phyloP scores from a whole-genome alignment of 257 asterid genomes.

The Solanum appendiculatum region DNA sequence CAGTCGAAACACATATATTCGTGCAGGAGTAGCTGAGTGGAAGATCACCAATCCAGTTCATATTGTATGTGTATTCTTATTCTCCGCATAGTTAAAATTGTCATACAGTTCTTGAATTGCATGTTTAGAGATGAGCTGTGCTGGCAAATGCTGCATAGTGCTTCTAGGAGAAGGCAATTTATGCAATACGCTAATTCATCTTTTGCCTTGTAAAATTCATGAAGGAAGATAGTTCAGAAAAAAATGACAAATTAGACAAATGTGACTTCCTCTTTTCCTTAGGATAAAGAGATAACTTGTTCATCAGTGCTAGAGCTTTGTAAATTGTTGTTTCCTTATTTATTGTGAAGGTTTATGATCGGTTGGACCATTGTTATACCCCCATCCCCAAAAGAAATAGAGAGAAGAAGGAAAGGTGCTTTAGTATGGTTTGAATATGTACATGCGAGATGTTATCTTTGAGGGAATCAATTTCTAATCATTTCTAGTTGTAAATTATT shows the following conservation, averaged over 20 bases:
- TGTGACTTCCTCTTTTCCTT: neutral
- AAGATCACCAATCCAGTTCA: slow-evolving; percentile 86
- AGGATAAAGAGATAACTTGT: neutral
- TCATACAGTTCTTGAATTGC: neutral
- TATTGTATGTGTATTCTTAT: slow-evolving; percentile 47
- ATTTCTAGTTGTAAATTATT: neutral
- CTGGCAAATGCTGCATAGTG: neutral
- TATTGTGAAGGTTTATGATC: neutral
- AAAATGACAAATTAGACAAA: neutral
- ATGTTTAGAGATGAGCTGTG: neutral
- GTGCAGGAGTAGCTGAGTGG: slow-evolving; percentile 93
- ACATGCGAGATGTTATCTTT: neutral
- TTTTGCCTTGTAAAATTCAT: neutral
- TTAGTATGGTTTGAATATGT: neutral
- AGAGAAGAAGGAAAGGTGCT: neutral
- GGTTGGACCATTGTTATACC: neutral
- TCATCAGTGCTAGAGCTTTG: neutral
- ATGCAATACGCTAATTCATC: neutral
- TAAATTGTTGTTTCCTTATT: neutral
- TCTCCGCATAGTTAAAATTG: neutral
- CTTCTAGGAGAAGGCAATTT: neutral
- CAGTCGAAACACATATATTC: slow-evolving; percentile 91
- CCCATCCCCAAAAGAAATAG: neutral
- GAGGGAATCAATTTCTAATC: neutral
- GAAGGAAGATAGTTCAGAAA: neutral